Base-by-base conservation (phyloP, 371 early-diverging fungal genomes). In the Dentiscutata heterogama region DNA sequence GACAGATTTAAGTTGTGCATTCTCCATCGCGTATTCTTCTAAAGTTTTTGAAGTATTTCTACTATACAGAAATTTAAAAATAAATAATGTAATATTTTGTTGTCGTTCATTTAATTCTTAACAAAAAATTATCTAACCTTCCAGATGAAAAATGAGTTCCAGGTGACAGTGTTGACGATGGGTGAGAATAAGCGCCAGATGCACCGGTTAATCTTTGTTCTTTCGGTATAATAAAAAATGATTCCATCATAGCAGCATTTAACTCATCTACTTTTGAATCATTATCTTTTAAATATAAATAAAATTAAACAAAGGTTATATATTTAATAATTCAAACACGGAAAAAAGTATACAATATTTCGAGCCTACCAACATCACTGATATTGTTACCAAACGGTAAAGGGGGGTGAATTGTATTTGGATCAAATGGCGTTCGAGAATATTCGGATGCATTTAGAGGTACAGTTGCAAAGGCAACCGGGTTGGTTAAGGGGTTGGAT, bases 401-500 rank as follows among this genome's bases (percentile, higher is more conserved):
- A 51, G 78, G 25, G 46, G 73, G 20, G 78, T 22, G 72, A 2
- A 78, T 56, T n/a, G 73, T 78, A 78, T 72, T 78, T 2, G 27
- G 53, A 51, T 74, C 74, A 54, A 74, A 31, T 29, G 31, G 13
- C 25, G 51, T 22, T 50, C 16, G 20, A 42, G 84, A 83, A 50
- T 50, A 50, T 22, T 91, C 91, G 42, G 90, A 86, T 51, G 87
- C 89, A 42, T 91, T 87, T 42, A 94, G 83, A 4, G 94, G 94
- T 1, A 92, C 91, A 0, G 94, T 90, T 14, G 95, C 89, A 83
- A 95, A 94, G 18, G 94, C 94, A 1, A 94, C 93, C 6, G 96
- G 94, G 13, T 50, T 50, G 10, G 50, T 50, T 50, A 50, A 50
- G 11, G 13, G 50, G 54, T 91, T 91, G 0, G 94, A 92, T 20